phyloP scores from a whole-genome alignment of 768 basidiomycete species.

The Naematelia aurantialba region DNA sequence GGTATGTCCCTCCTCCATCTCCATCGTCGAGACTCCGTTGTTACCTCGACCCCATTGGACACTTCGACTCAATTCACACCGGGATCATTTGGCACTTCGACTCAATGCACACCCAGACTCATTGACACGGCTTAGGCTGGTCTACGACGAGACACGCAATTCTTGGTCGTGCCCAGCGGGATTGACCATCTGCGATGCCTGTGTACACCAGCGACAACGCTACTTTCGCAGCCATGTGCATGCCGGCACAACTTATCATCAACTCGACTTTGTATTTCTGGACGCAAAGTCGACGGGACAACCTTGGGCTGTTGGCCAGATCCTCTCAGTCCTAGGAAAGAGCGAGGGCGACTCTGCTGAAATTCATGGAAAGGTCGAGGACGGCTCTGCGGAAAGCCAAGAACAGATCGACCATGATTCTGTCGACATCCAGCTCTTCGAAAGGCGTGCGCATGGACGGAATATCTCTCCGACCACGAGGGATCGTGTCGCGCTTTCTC shows the following conservation, averaged over 20 bases:
- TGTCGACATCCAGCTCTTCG: neutral
- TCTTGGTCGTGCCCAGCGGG: neutral
- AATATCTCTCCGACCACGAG: neutral
- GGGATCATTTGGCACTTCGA: too few species aligned
- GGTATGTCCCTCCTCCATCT: too few species aligned
- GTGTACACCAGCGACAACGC: neutral
- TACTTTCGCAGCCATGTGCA: neutral
- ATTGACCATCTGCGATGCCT: neutral
- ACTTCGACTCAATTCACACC: too few species aligned
- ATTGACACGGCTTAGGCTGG: too few species aligned
- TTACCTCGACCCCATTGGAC: too few species aligned
- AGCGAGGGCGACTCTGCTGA: neutral
- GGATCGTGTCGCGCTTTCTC: neutral
- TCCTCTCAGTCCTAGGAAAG: neutral
- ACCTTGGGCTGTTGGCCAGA: conserved; percentile 16
- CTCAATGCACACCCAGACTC: too few species aligned
- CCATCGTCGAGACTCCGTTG: too few species aligned
- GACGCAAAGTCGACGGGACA: conserved; percentile 9
- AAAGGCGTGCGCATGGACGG: neutral
- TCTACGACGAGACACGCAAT: neutral
- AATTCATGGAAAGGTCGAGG: too few species aligned
- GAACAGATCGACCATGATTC: neutral
- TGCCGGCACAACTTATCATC: conserved; percentile 2
- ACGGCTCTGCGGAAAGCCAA: too few species aligned
- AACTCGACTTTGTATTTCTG: conserved; percentile 14